Evolutionary conservation across 2,329 filamentous ascomycete genomes (phyloP).

Genomic region (Magnaporthales sp.): DNA sequence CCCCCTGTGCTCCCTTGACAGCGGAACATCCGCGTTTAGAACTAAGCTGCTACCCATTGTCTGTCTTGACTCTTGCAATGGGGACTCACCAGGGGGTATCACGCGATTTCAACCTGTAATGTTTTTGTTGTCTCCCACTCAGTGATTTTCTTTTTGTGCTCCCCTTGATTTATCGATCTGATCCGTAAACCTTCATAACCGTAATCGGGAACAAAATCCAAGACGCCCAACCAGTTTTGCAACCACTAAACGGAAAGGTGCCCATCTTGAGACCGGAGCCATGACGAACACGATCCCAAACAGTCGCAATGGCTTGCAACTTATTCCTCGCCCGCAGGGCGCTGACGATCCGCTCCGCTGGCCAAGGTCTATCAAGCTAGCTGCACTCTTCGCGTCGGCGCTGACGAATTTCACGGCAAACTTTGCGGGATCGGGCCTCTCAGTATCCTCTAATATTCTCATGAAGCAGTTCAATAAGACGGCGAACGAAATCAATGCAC

Average conservation of each 20-base stretch:
- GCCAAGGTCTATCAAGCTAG: slow-evolving; percentile 6
- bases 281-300: neutral
- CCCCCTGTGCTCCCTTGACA: neutral
- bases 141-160: neutral
- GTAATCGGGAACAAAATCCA: neutral
- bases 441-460: slow-evolving; percentile 3
- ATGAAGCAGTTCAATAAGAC: neutral
- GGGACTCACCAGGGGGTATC: neutral
- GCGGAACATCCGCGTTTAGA: no score
- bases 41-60: no score
- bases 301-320: neutral
- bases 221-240: neutral
- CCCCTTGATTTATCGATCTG: neutral
- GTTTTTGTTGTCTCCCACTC: neutral
- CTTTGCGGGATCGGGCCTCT: slow-evolving; percentile 9
- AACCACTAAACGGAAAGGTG: neutral
- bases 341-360: slow-evolving; percentile 8
- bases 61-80: no score
- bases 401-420: slow-evolving; percentile 9
- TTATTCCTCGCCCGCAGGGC: neutral
- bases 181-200: neutral
- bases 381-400: slow-evolving; percentile 4
- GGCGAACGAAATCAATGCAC: neutral
- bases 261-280: neutral
- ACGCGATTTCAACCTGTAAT: neutral